Evolutionary conservation across 176 grass and related monocot genomes (phyloP).

Genomic region (Rhynchospora tenuis): DNA sequence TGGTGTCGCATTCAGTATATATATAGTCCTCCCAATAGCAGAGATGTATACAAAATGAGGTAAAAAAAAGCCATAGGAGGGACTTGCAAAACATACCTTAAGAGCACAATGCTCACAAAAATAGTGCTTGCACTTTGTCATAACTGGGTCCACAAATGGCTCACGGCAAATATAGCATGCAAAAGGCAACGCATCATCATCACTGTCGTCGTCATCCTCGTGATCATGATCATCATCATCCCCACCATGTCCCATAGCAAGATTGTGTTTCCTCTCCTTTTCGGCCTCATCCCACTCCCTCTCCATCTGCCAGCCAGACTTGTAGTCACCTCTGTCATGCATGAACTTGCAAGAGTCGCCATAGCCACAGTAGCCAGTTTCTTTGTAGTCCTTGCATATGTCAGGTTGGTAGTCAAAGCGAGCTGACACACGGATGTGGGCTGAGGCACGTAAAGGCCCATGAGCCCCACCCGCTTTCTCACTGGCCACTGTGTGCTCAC

Average conservation of each 20-base stretch:
- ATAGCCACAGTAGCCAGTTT: conserved; percentile 87
- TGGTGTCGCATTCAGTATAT: neutral
- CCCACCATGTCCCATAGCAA: conserved; percentile 33
- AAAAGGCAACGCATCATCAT: conserved; percentile 52
- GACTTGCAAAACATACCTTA: conserved; percentile 36
- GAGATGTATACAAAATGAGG: neutral
- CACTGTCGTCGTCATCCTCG: conserved; percentile 27
- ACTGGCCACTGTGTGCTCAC: conserved; percentile 75
- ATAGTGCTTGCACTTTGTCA: conserved; percentile 86
- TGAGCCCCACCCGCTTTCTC: conserved; percentile 83
- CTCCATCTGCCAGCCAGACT: conserved; percentile 96
- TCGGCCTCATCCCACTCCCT: conserved; percentile 70
- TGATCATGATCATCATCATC: conserved; percentile 34
- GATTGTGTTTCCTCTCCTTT: conserved; percentile 55
- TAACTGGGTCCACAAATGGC: conserved; percentile 75
- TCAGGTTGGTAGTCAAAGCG: conserved; percentile 90
- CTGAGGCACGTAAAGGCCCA: conserved; percentile 60
- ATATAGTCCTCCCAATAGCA: neutral
- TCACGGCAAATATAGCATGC: conserved; percentile 79
- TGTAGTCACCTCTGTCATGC: conserved; percentile 92
- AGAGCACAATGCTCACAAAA: conserved; percentile 87
- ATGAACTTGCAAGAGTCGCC: conserved; percentile 98
- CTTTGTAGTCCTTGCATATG: conserved; percentile 98
- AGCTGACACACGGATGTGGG: conserved; percentile 65
- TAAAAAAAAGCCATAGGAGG: neutral